Conservation (phyloP, 352 stramenopile species). For the Phytopythium vexans region DNA sequence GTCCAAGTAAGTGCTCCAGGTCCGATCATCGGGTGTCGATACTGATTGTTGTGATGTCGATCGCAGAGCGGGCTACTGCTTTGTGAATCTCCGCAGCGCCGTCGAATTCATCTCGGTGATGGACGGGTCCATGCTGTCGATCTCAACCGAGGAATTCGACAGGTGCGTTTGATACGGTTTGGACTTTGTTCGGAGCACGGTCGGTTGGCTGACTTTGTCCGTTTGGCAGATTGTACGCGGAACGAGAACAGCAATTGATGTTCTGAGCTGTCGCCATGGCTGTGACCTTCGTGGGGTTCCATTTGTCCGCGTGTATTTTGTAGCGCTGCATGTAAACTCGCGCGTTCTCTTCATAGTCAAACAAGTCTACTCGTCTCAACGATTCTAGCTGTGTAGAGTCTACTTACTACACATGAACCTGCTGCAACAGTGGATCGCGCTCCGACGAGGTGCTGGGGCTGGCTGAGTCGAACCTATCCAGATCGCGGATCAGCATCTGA, state of each 20-base stretch:
- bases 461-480: too few relatives aligned
- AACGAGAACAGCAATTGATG: constrained; percentile 26
- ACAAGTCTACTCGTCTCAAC: too few relatives aligned
- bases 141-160: constrained; percentile 79
- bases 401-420: too few relatives aligned
- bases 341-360: too few relatives aligned
- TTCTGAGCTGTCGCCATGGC: too few relatives aligned
- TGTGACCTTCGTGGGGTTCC: too few relatives aligned
- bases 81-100: constrained; percentile 89
- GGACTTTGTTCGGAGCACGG: background rate
- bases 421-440: constrained; percentile 2
- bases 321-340: too few relatives aligned
- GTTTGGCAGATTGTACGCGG: constrained; percentile 28
- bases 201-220: background rate
- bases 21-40: constrained; percentile 3
- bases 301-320: too few relatives aligned
- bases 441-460: background rate
- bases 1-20: constrained; percentile 63
- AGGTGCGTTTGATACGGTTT: constrained; percentile 21
- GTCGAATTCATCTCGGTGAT: constrained; percentile 90
- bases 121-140: constrained; percentile 79
- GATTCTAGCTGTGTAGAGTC: too few relatives aligned
- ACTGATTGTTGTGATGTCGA: constrained; percentile 1
- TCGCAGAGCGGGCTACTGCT: constrained; percentile 85
- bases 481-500: constrained; percentile 9